Percentiles rank a stretch among this genome's conserved stretches.
Conservation (phyloP, 2,329 filamentous ascomycete species). For the Colletotrichum simmondsii region DNA sequence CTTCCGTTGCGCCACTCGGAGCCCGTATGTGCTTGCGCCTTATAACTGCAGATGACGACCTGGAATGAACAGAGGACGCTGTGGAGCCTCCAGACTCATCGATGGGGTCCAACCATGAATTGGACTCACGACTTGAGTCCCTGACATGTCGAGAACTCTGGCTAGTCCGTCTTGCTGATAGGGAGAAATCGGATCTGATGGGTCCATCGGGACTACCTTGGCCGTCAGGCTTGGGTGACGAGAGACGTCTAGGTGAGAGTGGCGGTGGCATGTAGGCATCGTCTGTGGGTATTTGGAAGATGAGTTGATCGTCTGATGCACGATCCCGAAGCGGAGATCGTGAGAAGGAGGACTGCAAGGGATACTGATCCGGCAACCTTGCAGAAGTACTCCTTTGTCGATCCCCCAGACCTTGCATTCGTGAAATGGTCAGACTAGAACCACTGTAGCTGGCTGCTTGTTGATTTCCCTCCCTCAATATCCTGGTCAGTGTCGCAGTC, state of each 20-base stretch:
- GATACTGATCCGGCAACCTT: conserved; percentile 39
- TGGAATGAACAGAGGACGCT: conserved; percentile 82
- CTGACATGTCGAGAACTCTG: conserved; percentile 55
- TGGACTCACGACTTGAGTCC: conserved; percentile 80
- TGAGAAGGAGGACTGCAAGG: conserved; percentile 66
- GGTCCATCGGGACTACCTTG: conserved; percentile 36
- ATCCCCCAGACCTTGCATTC: conserved; percentile 21
- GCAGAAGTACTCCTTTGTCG: conserved; percentile 21
- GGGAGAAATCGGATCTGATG: conserved; percentile 49
- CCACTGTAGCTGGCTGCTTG: conserved; percentile 1
- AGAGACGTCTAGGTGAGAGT: conserved; percentile 71
- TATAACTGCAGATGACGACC: conserved; percentile 76
- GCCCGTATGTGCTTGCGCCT: conserved; percentile 76
- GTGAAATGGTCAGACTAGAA: conserved; percentile 33
- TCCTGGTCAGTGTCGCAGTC: conserved; percentile 63
- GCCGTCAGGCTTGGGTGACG: conserved; percentile 46
- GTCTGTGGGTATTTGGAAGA: conserved; percentile 63
- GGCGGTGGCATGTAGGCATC: conserved; percentile 76
- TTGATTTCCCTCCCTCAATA: conserved; percentile 39
- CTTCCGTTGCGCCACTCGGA: conserved; percentile 79
- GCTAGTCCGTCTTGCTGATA: conserved; percentile 39
- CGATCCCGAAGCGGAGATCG: conserved; percentile 56
- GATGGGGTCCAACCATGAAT: conserved; percentile 94
- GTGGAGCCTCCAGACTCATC: conserved; percentile 89
- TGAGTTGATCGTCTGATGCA: conserved; percentile 41